phyloP scores from a whole-genome alignment of 208 protist species.

The Acanthamoeba lenticulata region DNA sequence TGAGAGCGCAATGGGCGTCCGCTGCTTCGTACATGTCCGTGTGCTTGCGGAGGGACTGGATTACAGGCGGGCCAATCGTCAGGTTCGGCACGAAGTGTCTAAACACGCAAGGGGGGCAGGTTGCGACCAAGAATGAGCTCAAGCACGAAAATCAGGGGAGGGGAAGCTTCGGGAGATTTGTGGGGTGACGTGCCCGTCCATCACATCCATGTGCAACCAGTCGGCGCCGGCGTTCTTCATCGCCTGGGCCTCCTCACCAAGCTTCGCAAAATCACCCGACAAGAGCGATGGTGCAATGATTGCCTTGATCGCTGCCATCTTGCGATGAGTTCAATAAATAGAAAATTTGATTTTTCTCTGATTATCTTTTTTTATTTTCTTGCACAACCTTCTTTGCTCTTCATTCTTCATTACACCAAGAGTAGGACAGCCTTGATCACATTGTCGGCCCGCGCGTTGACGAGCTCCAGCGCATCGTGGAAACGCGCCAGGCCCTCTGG shows the following conservation, averaged over 20 bases:
- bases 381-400: too few species aligned
- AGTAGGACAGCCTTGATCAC: neutral
- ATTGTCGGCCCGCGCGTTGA: neutral
- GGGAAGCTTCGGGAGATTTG: too few species aligned
- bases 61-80: constrained; percentile 88
- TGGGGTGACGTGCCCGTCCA: constrained; percentile 85
- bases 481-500: neutral
- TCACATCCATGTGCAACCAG: constrained; percentile 98
- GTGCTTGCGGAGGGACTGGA: constrained; percentile 22
- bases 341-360: too few species aligned
- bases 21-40: neutral
- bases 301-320: neutral
- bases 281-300: constrained; percentile 56
- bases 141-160: too few species aligned
- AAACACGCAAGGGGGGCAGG: neutral
- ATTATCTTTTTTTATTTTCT: too few species aligned
- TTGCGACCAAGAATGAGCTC: too few species aligned
- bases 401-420: too few species aligned
- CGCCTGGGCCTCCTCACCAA: constrained; percentile 36
- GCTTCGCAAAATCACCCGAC: constrained; percentile 61
- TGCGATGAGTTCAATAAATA: neutral
- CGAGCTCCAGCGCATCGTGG: neutral
- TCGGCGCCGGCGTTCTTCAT: constrained; percentile 84
- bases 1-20: constrained; percentile 82
- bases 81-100: constrained; percentile 98